Evolutionary conservation across 2,329 filamentous ascomycete species (phyloP).

Genomic region (Ophiostoma himal-ulmi): DNA sequence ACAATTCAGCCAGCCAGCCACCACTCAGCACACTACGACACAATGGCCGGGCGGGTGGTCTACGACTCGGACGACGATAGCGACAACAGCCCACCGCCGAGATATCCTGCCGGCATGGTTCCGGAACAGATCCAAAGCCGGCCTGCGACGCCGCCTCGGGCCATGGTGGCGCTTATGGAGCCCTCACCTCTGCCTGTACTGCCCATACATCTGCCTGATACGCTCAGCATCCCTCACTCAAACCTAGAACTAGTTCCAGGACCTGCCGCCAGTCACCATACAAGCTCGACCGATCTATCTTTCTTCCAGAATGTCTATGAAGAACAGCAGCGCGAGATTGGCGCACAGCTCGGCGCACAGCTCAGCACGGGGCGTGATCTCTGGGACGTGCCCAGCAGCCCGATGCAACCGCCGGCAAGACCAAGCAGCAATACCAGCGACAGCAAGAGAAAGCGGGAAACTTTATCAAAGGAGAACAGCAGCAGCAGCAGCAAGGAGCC

Average conservation of each 20-base stretch:
- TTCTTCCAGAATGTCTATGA: slow-evolving; percentile 46
- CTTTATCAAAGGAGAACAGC: background rate
- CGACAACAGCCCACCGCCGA: slow-evolving; percentile 27
- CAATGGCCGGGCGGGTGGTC: slow-evolving; percentile 9
- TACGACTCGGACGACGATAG: slow-evolving; percentile 11
- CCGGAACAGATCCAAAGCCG: background rate
- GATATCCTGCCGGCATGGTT: background rate
- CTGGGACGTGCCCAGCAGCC: slow-evolving; percentile 45
- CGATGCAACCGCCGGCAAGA: slow-evolving; percentile 24
- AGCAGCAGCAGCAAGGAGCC: background rate
- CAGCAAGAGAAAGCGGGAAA: background rate
- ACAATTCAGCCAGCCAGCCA: background rate
- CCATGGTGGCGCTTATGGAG: slow-evolving; percentile 11
- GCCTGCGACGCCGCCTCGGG: slow-evolving; percentile 2
- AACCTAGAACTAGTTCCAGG: too few species aligned
- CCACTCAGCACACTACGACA: background rate
- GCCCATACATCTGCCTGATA: background rate
- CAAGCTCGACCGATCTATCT: slow-evolving; percentile 38
- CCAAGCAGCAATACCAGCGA: slow-evolving; percentile 17
- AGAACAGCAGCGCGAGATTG: slow-evolving; percentile 37
- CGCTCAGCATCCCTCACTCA: background rate
- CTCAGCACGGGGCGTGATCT: slow-evolving; percentile 30
- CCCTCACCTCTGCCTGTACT: slow-evolving; percentile 1
- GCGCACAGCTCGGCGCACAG: slow-evolving; percentile 19
- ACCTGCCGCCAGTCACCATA: slow-evolving; percentile 22